These are phyloP conservation scores for Geoglossum cookeanum DNA, from an alignment of 2,329 filamentous ascomycete species.

Conservation along the genomic window DNA sequence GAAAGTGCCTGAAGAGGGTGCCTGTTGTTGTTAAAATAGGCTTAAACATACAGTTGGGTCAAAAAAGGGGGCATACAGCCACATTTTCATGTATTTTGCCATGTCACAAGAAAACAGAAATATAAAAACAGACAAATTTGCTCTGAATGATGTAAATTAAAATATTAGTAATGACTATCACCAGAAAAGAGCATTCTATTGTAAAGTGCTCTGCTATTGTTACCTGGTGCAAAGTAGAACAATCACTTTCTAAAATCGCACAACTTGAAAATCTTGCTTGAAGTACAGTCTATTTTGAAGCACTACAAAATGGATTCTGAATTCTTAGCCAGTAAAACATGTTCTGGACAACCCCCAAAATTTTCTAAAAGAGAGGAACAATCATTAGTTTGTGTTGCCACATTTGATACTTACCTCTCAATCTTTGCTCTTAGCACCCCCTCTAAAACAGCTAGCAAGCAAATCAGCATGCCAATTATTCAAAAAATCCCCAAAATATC, in stretches of 20 bases:
- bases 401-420: background rate
- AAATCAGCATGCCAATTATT: background rate
- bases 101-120: too few relatives aligned
- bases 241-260: constrained; percentile 3
- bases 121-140: too few relatives aligned
- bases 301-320: background rate
- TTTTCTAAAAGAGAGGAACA: background rate
- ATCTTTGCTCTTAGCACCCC: background rate
- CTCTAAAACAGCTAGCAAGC: background rate
- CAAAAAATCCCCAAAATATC: background rate
- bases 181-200: background rate
- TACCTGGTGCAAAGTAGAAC: constrained; percentile 13
- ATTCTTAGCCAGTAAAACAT: background rate
- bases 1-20: too few relatives aligned
- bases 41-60: too few relatives aligned
- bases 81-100: too few relatives aligned
- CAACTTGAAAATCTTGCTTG: background rate
- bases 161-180: background rate
- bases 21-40: too few relatives aligned
- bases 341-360: background rate
- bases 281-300: background rate
- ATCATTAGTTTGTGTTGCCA: background rate
- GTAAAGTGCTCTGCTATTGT: constrained; percentile 7
- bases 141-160: background rate
- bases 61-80: too few relatives aligned